Percentiles rank a stretch among this genome's conserved stretches.
Evolutionary conservation across 495 filamentous ascomycete species (phyloP).

Genomic region (Penicillium alfredii): DNA sequence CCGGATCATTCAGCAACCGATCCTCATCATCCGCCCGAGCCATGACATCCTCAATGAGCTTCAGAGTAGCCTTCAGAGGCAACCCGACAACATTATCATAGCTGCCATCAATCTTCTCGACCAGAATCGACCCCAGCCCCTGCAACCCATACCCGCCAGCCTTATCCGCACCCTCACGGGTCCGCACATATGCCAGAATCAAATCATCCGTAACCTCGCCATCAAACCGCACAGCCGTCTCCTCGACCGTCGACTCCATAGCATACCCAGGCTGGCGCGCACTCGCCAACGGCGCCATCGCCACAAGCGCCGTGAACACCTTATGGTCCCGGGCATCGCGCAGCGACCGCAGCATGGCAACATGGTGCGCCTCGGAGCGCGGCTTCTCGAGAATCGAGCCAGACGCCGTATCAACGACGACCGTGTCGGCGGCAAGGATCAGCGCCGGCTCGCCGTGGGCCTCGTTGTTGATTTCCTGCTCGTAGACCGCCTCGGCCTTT

Average conservation of each 20-base stretch:
- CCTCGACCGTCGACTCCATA: constrained; percentile 73
- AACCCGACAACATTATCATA: constrained; percentile 97
- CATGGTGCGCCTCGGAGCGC: constrained; percentile 67
- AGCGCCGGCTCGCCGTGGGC: constrained; percentile 66
- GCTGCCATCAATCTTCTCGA: constrained; percentile 82
- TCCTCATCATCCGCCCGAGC: constrained; percentile 51
- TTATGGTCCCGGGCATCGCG: constrained; percentile 69
- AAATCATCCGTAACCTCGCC: constrained; percentile 69
- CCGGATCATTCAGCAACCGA: constrained; percentile 24
- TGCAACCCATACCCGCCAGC: constrained; percentile 95
- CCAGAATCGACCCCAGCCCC: constrained; percentile 74
- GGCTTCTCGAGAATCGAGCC: constrained; percentile 90
- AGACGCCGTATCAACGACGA: constrained; percentile 59
- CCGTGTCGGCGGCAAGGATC: constrained; percentile 86
- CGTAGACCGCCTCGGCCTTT: constrained; percentile 78
- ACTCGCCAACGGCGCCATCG: constrained; percentile 71
- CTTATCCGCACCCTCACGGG: constrained; percentile 91
- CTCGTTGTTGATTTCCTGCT: constrained; percentile 53
- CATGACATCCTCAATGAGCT: constrained; percentile 79
- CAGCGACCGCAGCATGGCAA: constrained; percentile 72
- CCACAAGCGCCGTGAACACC: constrained; percentile 76
- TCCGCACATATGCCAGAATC: constrained; percentile 79
- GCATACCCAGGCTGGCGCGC: constrained; percentile 78
- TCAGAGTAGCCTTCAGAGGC: constrained; percentile 73
- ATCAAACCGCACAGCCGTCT: constrained; percentile 80